Conservation (phyloP, 371 early-diverging fungal genomes). For the Mortierella sp. region DNA sequence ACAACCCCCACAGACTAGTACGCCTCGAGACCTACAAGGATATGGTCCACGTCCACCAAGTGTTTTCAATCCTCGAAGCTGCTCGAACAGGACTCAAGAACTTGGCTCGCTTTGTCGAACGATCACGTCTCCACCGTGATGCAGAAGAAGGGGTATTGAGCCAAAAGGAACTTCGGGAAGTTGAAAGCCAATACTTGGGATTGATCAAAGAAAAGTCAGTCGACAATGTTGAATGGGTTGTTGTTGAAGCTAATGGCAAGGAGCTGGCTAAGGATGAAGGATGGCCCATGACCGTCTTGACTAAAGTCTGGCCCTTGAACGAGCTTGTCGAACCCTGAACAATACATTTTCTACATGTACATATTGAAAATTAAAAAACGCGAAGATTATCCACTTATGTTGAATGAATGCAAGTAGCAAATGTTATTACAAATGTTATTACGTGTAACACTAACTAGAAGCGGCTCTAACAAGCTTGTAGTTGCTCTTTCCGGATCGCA, state of each 20-base stretch:
- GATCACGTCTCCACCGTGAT: constrained; percentile 21
- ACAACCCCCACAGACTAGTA: constrained; percentile 24
- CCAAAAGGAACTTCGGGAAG: background rate
- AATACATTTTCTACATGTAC: background rate
- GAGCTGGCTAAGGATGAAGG: constrained; percentile 35
- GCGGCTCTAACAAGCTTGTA: constrained; percentile 61
- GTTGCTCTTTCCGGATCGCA: constrained; percentile 75
- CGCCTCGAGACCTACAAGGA: constrained; percentile 44
- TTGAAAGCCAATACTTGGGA: background rate
- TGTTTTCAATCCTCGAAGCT: constrained; percentile 15
- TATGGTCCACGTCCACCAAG: constrained; percentile 51
- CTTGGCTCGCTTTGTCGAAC: constrained; percentile 41
- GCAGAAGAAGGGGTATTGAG: constrained; percentile 12
- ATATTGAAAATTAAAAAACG: background rate
- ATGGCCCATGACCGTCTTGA: constrained; percentile 24
- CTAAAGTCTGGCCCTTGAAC: constrained; percentile 28
- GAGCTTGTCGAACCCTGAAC: background rate
- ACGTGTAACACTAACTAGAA: background rate
- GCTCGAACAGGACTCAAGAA: constrained; percentile 29
- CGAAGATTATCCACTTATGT: no score
- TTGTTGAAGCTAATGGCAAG: constrained; percentile 18
- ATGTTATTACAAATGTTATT: background rate
- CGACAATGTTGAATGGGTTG: constrained; percentile 41
- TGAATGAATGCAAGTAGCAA: no score
- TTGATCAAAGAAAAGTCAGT: constrained; percentile 10